A percentile compares a stretch with the other conserved stretches of the same genome.
phyloP scores from a whole-genome alignment of 108 stramenopile species.

The Skeletonema menzelii region DNA sequence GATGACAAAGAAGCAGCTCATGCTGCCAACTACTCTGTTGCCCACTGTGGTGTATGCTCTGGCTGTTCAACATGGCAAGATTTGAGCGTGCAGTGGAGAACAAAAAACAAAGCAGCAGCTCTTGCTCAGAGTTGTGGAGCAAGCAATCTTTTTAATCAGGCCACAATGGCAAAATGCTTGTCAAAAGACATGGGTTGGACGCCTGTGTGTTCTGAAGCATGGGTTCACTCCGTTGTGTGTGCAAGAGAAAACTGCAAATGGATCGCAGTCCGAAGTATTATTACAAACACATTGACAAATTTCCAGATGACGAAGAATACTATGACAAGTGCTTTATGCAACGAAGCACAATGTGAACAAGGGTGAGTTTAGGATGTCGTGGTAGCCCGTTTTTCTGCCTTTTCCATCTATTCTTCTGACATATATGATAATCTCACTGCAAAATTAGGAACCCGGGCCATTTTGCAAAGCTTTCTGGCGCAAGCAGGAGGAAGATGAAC shows the following conservation, averaged over 20 bases:
- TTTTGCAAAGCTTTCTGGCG: conserved; percentile 3
- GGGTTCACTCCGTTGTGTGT: conserved; percentile 16
- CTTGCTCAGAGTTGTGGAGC: background rate
- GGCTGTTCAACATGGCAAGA: conserved; percentile 42
- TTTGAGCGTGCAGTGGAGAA: conserved; percentile 33
- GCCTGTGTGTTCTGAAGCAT: background rate
- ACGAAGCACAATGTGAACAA: conserved; percentile 8
- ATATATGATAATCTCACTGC: no score
- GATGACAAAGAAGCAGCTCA: conserved; percentile 4
- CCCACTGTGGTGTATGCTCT: conserved; percentile 38
- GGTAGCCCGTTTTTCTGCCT: no score
- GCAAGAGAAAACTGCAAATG: conserved; percentile 27
- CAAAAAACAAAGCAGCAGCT: conserved; percentile 2
- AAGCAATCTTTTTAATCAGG: background rate
- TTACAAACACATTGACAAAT: conserved; percentile 13
- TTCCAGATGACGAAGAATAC: background rate
- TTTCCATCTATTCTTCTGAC: no score
- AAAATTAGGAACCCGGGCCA: background rate
- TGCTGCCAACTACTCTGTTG: conserved; percentile 16
- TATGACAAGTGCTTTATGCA: conserved; percentile 13
- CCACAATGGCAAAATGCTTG: conserved; percentile 1
- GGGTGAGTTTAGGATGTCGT: no score
- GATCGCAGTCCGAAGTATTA: conserved; percentile 12
- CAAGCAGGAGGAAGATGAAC: conserved; percentile 16
- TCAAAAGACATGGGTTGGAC: background rate